These are phyloP conservation scores for Suillus americanus DNA, from an alignment of 768 basidiomycete genomes.

Conservation along the genomic window DNA sequence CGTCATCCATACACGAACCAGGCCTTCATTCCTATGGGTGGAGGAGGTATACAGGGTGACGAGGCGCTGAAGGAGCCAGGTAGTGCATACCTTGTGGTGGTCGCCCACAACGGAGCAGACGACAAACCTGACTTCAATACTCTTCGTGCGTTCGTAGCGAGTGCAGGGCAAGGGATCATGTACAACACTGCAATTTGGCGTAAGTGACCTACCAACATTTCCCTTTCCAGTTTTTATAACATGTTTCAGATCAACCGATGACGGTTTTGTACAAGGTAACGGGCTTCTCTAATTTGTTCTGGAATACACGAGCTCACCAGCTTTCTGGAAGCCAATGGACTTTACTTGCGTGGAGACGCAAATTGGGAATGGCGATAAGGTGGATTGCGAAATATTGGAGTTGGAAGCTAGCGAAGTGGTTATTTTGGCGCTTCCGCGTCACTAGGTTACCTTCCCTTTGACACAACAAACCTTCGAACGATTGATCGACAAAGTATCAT, in stretches of 20 bases:
- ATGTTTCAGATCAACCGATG: conserved; percentile 83
- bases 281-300: conserved; percentile 2
- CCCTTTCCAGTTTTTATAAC: conserved; percentile 7
- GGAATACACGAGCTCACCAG: conserved; percentile 17
- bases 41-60: conserved; percentile 40
- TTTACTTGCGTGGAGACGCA: conserved; percentile 93
- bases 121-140: conserved; percentile 76
- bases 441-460: not conserved
- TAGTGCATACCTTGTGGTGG: conserved; percentile 77
- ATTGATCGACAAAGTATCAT: not conserved
- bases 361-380: conserved; percentile 70
- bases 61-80: conserved; percentile 47
- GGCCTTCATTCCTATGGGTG: conserved; percentile 93
- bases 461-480: not conserved
- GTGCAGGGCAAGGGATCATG: conserved; percentile 78
- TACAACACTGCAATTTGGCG: conserved; percentile 90
- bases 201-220: conserved; percentile 43
- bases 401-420: conserved; percentile 36
- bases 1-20: conserved; percentile 89
- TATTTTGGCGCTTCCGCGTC: conserved; percentile 28
- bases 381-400: conserved; percentile 87
- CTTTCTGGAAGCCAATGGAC: conserved; percentile 57
- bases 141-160: conserved; percentile 81
- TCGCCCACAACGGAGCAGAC: conserved; percentile 74
- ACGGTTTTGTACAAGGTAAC: conserved; percentile 72